Evolutionary conservation across 2,329 filamentous ascomycete genomes (phyloP), one percentile per base, ranked within the genome.

Genomic region (Trichophyton verrucosum): DNA sequence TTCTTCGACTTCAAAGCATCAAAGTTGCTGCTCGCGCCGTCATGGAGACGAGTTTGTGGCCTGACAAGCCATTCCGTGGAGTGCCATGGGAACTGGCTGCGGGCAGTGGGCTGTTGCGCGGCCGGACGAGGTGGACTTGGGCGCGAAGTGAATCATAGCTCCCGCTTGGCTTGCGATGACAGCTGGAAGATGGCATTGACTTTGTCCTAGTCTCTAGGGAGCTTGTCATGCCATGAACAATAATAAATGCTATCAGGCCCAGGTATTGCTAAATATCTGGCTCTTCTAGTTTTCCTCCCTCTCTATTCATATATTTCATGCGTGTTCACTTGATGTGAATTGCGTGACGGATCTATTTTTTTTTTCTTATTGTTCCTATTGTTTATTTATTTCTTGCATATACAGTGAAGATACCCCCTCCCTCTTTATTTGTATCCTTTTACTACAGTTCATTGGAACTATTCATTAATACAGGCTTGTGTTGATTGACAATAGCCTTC

Each of bases 251-350:
- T 53, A 38, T 38, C 33, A 38, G 7, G 22, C 22, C 22, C 49
- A 33, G 49, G 24, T 33, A n/a, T 30, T 53, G 49, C 49, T 17
- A 30, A 53, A 30, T 30, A 24, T n/a, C 49, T 22, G 11, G 49
- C 6, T 53, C 24, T 8, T 57, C 11, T 1, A 38, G 30, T 22
- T 40, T 9, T n/a, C 20, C 22, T 44, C 5, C 20, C 11, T 20
- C 13, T 57, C 30, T 57, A 24, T 42, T 57, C 55, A 57, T 40
- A 22, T 30, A 22, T 22, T n/a, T 15, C 22, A n/a, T 22, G 17
- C 38, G 33, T 57, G 38, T 57, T 42, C 55, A 57, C 55, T 57
- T 57, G 55, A 57, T 15, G 55, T 57, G 55, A 57, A 57, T 42
- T 27, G 20, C 49, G 49, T 22, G 44, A 20, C 9, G 44, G 20